A percentile compares a stretch with the other conserved stretches of the same genome.
These are phyloP conservation scores for Gamsiella multidivaricata DNA, from an alignment of 192 early-diverging fungal genomes.

Conservation along the genomic window DNA sequence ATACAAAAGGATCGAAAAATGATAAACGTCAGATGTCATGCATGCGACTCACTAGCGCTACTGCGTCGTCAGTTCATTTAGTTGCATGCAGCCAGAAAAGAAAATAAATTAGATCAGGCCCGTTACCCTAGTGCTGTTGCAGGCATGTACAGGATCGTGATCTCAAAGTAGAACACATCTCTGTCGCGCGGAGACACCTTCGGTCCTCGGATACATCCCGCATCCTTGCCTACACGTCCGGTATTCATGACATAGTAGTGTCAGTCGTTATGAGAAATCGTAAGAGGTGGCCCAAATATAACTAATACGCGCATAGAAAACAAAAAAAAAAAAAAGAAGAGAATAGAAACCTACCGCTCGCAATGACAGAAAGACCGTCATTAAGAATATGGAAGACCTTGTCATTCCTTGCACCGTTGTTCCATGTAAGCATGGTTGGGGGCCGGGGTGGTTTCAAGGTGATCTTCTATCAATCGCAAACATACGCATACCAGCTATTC, in stretches of 20 bases:
- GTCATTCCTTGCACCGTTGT: constrained; percentile 24
- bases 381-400: constrained; percentile 32
- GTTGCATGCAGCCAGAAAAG: no score
- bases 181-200: constrained; percentile 49
- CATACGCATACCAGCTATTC: no score
- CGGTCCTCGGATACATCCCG: constrained; percentile 50
- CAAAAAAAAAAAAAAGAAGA: neutral
- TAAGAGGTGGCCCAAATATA: no score
- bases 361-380: constrained; percentile 46
- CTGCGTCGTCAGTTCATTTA: no score
- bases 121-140: constrained; percentile 34
- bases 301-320: neutral
- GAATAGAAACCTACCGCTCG: constrained; percentile 21
- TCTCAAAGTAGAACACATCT: constrained; percentile 51
- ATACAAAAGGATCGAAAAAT: no score
- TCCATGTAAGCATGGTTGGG: constrained; percentile 25
- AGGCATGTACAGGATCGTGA: constrained; percentile 45
- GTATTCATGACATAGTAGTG: neutral
- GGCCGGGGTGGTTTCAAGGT: constrained; percentile 14
- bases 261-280: neutral
- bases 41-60: no score
- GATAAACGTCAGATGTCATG: no score
- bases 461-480: constrained; percentile 13
- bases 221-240: constrained; percentile 20
- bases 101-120: no score